A percentile compares a stretch with the other conserved stretches of the same genome.
phyloP scores from a whole-genome alignment of 345 rosid species.

The Eutrema japonicum region DNA sequence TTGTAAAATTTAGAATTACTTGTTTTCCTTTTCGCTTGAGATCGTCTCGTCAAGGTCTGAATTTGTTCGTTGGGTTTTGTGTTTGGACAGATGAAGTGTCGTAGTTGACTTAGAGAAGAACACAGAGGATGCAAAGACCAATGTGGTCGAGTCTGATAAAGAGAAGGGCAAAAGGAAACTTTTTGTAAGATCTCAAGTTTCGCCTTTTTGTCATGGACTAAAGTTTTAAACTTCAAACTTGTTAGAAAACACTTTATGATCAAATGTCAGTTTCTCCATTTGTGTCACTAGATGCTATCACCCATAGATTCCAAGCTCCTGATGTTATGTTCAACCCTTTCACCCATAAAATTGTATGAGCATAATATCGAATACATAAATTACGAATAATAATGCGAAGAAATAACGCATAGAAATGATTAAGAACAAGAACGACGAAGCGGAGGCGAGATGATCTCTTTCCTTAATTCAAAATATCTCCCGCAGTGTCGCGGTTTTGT shows the following conservation, averaged over 20 bases:
- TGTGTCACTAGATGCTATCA: too few relatives aligned
- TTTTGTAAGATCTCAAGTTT: constrained; percentile 78
- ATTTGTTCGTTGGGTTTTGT: background rate
- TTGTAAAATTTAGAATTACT: constrained; percentile 3
- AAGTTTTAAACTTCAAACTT: background rate
- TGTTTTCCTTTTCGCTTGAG: background rate
- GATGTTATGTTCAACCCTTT: too few relatives aligned
- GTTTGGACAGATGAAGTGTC: constrained; percentile 77
- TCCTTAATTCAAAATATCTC: too few relatives aligned
- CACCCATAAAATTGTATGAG: too few relatives aligned
- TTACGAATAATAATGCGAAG: too few relatives aligned
- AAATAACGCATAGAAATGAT: too few relatives aligned
- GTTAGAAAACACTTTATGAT: background rate
- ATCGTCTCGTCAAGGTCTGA: background rate
- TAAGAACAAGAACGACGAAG: too few relatives aligned
- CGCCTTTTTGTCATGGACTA: constrained; percentile 40
- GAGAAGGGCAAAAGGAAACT: constrained; percentile 63
- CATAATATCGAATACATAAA: too few relatives aligned
- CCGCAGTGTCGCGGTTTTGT: too few relatives aligned
- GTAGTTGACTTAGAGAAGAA: constrained; percentile 92
- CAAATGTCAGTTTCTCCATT: too few relatives aligned
- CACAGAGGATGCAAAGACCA: constrained; percentile 52
- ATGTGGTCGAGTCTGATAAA: constrained; percentile 54
- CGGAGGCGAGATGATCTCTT: too few relatives aligned
- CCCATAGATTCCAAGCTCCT: too few relatives aligned